Conservation (phyloP, 1,139 yeast species). For the Geotrichum europaeum region DNA sequence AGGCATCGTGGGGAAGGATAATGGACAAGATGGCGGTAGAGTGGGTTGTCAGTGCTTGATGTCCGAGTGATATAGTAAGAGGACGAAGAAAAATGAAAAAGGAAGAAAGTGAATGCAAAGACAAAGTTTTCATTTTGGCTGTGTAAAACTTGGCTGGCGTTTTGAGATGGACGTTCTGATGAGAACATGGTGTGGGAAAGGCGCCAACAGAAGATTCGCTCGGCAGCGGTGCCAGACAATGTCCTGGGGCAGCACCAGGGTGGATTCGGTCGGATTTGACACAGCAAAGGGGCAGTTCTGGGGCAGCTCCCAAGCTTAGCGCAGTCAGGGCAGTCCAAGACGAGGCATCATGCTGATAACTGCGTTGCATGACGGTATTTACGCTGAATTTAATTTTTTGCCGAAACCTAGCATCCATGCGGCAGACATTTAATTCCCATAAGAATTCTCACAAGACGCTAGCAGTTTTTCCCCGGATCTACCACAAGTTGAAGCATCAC, state of each 20-base stretch:
- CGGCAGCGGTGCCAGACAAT: neutral
- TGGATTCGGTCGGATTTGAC: neutral
- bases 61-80: neutral
- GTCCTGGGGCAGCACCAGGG: neutral
- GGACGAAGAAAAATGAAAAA: neutral
- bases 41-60: neutral
- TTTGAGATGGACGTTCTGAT: neutral
- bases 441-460: neutral
- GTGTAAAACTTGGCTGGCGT: neutral
- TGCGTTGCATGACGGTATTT: neutral
- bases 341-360: neutral
- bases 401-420: neutral
- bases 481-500: neutral
- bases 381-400: neutral
- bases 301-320: neutral
- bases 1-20: constrained; percentile 14
- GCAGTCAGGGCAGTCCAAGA: neutral
- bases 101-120: neutral
- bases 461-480: neutral
- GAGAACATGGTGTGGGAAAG: neutral
- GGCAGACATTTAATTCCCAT: neutral
- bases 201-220: neutral
- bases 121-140: neutral
- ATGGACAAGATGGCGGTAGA: neutral
- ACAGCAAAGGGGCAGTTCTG: neutral